Percentiles rank a stretch among this genome's conserved stretches.
phyloP scores from a whole-genome alignment of 2,329 filamentous ascomycete genomes.

The Pezicula radicicola region DNA sequence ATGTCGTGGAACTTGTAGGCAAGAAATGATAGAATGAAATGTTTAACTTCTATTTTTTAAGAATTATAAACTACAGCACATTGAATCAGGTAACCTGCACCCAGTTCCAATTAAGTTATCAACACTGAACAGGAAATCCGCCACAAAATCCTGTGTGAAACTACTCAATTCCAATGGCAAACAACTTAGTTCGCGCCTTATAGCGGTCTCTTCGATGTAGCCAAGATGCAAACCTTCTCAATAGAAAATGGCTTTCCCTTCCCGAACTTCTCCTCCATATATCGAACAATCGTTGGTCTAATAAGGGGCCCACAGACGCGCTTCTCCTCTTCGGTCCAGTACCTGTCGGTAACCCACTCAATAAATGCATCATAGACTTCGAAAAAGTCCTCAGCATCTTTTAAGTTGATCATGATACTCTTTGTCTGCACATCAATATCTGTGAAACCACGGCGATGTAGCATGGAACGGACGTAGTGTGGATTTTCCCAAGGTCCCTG shows the following conservation, averaged over 20 bases:
- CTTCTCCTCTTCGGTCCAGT: slow-evolving; percentile 7
- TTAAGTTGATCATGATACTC: slow-evolving; percentile 1
- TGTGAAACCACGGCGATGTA: slow-evolving; percentile 2
- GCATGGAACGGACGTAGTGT: slow-evolving; percentile 2
- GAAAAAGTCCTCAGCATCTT: slow-evolving; percentile 5
- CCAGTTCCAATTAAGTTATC: too few relatives aligned
- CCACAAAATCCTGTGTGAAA: too few relatives aligned
- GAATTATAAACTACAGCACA: too few relatives aligned
- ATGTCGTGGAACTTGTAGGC: too few relatives aligned
- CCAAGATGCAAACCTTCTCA: slow-evolving; percentile 8
- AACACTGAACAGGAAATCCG: too few relatives aligned
- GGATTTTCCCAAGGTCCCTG: slow-evolving; percentile 6
- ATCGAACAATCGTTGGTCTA: slow-evolving; percentile 1
- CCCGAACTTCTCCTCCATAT: slow-evolving; percentile 6
- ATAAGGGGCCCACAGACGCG: slow-evolving; percentile 1
- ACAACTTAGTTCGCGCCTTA: background rate
- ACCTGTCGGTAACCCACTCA: slow-evolving; percentile 4
- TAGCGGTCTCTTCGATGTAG: background rate
- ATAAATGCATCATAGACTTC: slow-evolving; percentile 8
- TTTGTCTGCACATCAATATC: slow-evolving; percentile 1
- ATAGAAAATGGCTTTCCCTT: slow-evolving; percentile 6
- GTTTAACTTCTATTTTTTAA: too few relatives aligned
- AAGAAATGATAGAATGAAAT: too few relatives aligned
- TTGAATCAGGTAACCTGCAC: too few relatives aligned
- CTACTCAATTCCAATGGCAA: too few relatives aligned